A percentile compares a stretch with the other conserved stretches of the same genome.
Conservation (phyloP, 2,329 filamentous ascomycete species). For the Diaporthe humulicola region DNA sequence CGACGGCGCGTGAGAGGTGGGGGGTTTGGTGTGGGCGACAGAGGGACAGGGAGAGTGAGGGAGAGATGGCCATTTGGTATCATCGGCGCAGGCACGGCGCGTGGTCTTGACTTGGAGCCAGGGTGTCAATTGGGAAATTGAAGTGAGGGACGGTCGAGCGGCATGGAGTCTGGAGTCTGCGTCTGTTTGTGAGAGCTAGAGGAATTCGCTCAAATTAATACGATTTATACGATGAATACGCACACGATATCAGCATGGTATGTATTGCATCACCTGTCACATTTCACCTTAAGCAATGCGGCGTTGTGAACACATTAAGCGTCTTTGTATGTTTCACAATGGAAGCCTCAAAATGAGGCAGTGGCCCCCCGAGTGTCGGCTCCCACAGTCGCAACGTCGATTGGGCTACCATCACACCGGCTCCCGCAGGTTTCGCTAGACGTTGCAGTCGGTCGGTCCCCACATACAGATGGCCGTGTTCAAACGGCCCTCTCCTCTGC, state of each 20-base stretch:
- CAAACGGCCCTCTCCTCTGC: background rate
- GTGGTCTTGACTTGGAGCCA: background rate
- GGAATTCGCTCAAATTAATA: background rate
- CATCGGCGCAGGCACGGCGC: background rate
- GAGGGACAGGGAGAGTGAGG: background rate
- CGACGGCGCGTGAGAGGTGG: conserved; percentile 50
- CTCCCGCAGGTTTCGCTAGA: background rate
- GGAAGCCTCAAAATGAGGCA: background rate
- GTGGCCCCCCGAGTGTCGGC: background rate
- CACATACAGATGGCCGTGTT: conserved; percentile 1
- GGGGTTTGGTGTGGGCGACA: background rate
- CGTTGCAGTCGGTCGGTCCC: background rate
- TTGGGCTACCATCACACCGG: conserved; percentile 1
- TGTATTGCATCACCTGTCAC: background rate
- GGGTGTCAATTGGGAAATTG: background rate
- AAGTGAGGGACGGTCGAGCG: background rate
- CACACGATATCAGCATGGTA: background rate
- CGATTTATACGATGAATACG: background rate
- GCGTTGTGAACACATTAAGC: background rate
- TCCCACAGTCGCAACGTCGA: conserved; percentile 1
- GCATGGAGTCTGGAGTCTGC: conserved; percentile 8
- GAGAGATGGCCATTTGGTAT: background rate
- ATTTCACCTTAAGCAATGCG: background rate
- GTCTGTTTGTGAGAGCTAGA: background rate
- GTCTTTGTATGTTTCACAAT: background rate